These are phyloP conservation scores for Pseudognaphalium luteoalbum DNA, from an alignment of 129 eudicot species.

Conservation along the genomic window DNA sequence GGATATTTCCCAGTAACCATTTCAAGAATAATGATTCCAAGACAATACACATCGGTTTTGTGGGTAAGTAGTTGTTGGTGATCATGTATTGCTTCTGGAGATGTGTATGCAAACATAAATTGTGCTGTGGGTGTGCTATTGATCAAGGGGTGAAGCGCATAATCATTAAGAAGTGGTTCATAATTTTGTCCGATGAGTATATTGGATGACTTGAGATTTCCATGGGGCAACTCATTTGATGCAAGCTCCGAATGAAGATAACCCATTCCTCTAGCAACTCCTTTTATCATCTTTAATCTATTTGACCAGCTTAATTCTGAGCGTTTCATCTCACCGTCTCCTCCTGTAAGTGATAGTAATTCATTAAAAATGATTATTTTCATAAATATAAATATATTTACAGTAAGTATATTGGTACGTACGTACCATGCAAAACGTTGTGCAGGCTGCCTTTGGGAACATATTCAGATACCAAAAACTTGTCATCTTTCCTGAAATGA, in stretches of 20 bases:
- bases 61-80: constrained; percentile 36
- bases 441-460: constrained; percentile 70
- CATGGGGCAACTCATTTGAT: constrained; percentile 64
- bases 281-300: constrained; percentile 66
- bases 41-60: constrained; percentile 63
- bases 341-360: constrained; percentile 27
- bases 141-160: constrained; percentile 47
- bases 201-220: constrained; percentile 82
- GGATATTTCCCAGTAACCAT: constrained; percentile 75
- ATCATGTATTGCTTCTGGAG: constrained; percentile 58
- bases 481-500: constrained; percentile 74
- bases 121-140: constrained; percentile 44
- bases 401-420: neutral
- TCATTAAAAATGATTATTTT: too few species aligned
- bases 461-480: constrained; percentile 60
- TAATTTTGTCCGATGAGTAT: constrained; percentile 44
- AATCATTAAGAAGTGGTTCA: constrained; percentile 69
- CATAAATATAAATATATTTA: too few species aligned
- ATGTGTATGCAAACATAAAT: constrained; percentile 47
- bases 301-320: constrained; percentile 61
- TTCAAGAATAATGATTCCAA: constrained; percentile 47
- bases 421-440: constrained; percentile 65
- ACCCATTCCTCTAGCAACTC: constrained; percentile 62
- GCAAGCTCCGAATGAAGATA: constrained; percentile 59
- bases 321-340: constrained; percentile 53